Base-by-base conservation (phyloP, 164 flowering plant species). In the Vitis rotundifolia region DNA sequence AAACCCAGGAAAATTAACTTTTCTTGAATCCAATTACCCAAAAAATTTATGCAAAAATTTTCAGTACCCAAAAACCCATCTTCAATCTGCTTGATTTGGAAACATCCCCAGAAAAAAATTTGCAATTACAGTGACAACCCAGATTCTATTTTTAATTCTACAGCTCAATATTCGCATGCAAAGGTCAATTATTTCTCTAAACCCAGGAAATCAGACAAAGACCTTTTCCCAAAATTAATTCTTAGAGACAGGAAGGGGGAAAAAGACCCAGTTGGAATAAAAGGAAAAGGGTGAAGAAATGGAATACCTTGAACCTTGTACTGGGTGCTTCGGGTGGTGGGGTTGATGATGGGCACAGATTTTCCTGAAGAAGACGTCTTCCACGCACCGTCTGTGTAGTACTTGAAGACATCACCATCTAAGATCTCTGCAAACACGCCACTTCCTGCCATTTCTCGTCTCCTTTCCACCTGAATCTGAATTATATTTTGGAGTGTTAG, bases 361-460 rank as follows among this genome's bases (percentile, higher is more conserved):
- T 93, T 92, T 0, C 97, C 97, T 4, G 98, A 93, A 50, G 92
- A 72, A 3, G 97, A 96, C 59, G 69, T 79, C 81, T 80, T 89
- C 99, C 99, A 96, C 73, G 87, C 97, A 18, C 98, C 94, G 11
- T 92, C 97, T 9, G 85, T 68, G 83, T 96, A 96, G 81, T 93
- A 96, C 68, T 91, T 93, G 86, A 70, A 96, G 48, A 88, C 92
- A 48, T 91, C 97, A 1, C 92, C 97, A 49, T 92, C 99, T 13
- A 86, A 69, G 4, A 96, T 93, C 64, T 96, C 99, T 53, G 83
- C 82, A 80, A 92, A 96, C 13, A 79, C 86, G 53, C 93, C 97
- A 70, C 58, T 84, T 9, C 91, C 97, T 49, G 92, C 90, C 95
- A 90, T 90, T 71, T 57, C 28, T 6, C 8, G 44, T 37, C 7